These are phyloP conservation scores for Inga leiocalycina DNA, from an alignment of 306 rosid genomes.

Conservation along the genomic window DNA sequence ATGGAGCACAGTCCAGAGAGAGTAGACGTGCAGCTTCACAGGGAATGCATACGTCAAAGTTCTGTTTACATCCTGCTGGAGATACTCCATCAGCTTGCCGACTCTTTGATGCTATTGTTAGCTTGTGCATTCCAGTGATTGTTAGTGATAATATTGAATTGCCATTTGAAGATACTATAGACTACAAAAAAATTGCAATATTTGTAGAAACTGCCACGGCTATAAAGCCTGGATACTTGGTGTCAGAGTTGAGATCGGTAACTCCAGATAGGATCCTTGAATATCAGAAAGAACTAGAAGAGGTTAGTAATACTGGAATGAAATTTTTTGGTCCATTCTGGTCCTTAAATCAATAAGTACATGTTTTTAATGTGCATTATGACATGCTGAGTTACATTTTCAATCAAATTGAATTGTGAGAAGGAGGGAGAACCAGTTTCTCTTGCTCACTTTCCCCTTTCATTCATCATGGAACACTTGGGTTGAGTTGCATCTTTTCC, in stretches of 20 bases:
- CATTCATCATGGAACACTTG: background rate
- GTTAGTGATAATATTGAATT: slow-evolving; percentile 82
- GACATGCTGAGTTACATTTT: slow-evolving; percentile 19
- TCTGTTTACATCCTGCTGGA: slow-evolving; percentile 97
- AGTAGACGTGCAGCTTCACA: slow-evolving; percentile 85
- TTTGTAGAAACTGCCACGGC: slow-evolving; percentile 76
- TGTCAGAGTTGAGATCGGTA: slow-evolving; percentile 62
- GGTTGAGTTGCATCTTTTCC: slow-evolving; percentile 2
- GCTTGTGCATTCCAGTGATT: slow-evolving; percentile 92
- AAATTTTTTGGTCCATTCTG: slow-evolving; percentile 8
- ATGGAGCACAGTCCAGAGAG: slow-evolving; percentile 94
- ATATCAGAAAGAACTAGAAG: slow-evolving; percentile 78
- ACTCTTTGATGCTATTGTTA: slow-evolving; percentile 89
- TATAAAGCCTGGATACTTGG: slow-evolving; percentile 65
- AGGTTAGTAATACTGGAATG: slow-evolving; percentile 56
- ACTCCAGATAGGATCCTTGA: slow-evolving; percentile 62
- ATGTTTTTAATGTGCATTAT: slow-evolving; percentile 4
- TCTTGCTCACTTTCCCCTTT: slow-evolving; percentile 26
- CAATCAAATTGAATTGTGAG: background rate
- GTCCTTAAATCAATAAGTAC: slow-evolving; percentile 3
- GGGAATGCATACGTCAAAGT: slow-evolving; percentile 94
- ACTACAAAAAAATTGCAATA: slow-evolving; percentile 80
- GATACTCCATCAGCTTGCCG: slow-evolving; percentile 99
- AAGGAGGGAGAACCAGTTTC: slow-evolving; percentile 9
- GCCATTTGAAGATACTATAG: slow-evolving; percentile 91